Base-by-base conservation (phyloP, 2,329 filamentous ascomycete genomes). In the Diaporthe capsici region DNA sequence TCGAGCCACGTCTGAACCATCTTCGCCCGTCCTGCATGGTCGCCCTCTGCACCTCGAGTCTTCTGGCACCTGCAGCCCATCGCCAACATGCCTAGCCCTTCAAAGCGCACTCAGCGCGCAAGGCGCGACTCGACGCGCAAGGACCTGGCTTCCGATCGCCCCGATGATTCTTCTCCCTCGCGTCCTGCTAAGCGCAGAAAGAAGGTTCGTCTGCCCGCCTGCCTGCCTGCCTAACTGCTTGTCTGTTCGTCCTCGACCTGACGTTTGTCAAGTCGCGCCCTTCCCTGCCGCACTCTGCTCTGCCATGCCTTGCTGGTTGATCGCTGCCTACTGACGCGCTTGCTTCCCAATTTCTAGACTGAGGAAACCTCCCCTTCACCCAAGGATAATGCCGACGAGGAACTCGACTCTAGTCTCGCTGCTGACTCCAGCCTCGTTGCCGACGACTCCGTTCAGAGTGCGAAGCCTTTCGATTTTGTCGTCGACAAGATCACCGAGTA, bases 131-230 rank as follows among this genome's bases (percentile, higher is more conserved):
- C 81, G 75, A 72, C 72, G 76, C 81, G 81, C 78, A 82, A 80
- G 75, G 83, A 84, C 42, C 76, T 79, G 22, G 75, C 72, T 42
- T 53, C 75, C 60, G 80, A 81, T 31, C 79, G 79, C 53, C 79
- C 78, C 68, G 87, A 89, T 58, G 86, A 88, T 63, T 90, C 90
- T 37, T 92, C 91, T 5, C 91, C 91, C 20, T 89, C 87, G 75
- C 88, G 90, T 72, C 91, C 91, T n/a, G 85, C 88, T 15, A 93
- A 93, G 85, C 90, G 91, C 81, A 89, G 91, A 84, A 92, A 88
- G 85, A 91, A 90, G 87, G 90, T 90, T 83, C 65, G 82, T 78
- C 51, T 73, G 78, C 51, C 28, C n/a, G 8, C 28, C 60, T 74
- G 55, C 28, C 28, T 28, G 28, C 28, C 28, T 28, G 28, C 28